Evolutionary conservation across 441 rosid genomes (phyloP), one percentile per base, ranked within the genome.

Genomic region (Syzygium syzygioides): DNA sequence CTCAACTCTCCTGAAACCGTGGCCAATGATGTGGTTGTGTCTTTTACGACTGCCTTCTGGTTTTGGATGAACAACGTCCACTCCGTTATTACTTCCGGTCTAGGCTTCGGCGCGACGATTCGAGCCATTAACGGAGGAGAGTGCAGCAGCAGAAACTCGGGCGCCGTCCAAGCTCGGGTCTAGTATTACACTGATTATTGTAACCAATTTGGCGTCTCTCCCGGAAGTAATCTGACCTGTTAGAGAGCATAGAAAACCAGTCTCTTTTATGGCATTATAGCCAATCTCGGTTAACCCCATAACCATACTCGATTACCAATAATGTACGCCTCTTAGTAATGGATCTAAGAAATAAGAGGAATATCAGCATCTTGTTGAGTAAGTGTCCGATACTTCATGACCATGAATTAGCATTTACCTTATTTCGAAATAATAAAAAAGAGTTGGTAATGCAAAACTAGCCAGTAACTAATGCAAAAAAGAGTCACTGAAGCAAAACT

Each of bases 1-100:
- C 87, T 94, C 55, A 92, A 88, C 88, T 89, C 93, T 9, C 96
- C 95, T 7, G 96, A 90, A 87, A 93, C 92, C 17, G 96, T 95
- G 41, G 95, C 94, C 55, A 88, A 53, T 4, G 90, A 91, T 45
- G 89, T 90, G 1, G 32, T 86, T 0, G 59, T 91, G 25, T 86
- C 93, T 4, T 91, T 90, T 87, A 87, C 86, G 90, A 89, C 93
- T 7, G 91, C 90, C 20, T 84, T 91, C 37, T 90, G 93, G 93
- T 91, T 64, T 56, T 91, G 93, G 93, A 89, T 80, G 84, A 66
- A 86, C 34, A 20, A 55, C n/a, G 90, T 91, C 55, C 89, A 79
- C 89, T 50, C 83, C 59, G 89, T 85, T 23, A 30, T 88, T 10
- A 86, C 79, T 2, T 87, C 89, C 11, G 83, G 76, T 20, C 90